A percentile compares a stretch with the other conserved stretches of the same genome.
These are phyloP conservation scores for Ganoderma multipileum DNA, from an alignment of 1,284 basidiomycete genomes.

Conservation along the genomic window DNA sequence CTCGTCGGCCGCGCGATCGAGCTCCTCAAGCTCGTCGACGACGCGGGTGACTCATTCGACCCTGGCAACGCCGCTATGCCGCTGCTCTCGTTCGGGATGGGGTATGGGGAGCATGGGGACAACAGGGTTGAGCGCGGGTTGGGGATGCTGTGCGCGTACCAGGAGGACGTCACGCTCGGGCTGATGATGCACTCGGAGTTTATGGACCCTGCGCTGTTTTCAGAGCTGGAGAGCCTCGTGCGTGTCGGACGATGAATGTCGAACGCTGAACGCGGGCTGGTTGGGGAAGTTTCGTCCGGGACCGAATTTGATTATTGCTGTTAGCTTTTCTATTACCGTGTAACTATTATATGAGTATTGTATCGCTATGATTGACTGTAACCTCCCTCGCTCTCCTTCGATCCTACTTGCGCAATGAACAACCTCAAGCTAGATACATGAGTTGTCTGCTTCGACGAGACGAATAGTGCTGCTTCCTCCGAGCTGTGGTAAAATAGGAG, in stretches of 20 bases:
- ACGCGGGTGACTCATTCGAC: conserved; percentile 78
- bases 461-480: background rate
- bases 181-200: conserved; percentile 68
- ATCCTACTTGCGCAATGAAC: background rate
- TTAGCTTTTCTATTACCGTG: conserved; percentile 9
- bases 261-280: background rate
- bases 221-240: conserved; percentile 77
- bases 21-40: conserved; percentile 86
- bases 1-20: conserved; percentile 83
- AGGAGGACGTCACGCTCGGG: conserved; percentile 69
- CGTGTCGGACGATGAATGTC: conserved; percentile 43
- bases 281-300: background rate
- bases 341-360: conserved; percentile 31
- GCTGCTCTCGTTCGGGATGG: conserved; percentile 76
- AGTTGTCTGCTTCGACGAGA: background rate
- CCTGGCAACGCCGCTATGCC: conserved; percentile 56
- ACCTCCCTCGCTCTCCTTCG: conserved; percentile 8
- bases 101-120: conserved; percentile 77
- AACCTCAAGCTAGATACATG: background rate
- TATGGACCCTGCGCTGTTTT: conserved; percentile 73
- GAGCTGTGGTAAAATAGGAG: background rate
- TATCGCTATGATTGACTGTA: conserved; percentile 33
- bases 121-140: conserved; percentile 68
- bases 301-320: conserved; percentile 12
- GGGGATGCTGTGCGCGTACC: conserved; percentile 78